Base-by-base conservation (phyloP, 2,329 filamentous ascomycete genomes). In the Fusarium caatingaense region DNA sequence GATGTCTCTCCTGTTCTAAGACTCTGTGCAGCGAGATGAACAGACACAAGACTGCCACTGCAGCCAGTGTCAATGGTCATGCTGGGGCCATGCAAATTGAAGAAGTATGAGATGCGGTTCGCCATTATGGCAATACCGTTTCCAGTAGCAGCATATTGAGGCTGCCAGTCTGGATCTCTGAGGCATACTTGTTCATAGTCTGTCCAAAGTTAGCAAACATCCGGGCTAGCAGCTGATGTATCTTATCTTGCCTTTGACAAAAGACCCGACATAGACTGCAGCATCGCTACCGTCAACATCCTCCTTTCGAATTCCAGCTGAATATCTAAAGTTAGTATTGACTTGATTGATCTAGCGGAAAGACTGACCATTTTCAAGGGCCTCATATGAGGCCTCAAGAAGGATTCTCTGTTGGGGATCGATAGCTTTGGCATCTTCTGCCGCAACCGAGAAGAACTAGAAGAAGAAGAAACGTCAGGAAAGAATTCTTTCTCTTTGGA, bases 1-100 rank as follows among this genome's bases (percentile, higher is more conserved):
- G 78, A 80, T 0, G 81, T 80, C 48, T 88, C 84, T 5, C 82
- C 81, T 23, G 72, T 78, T 10, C 82, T 78, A 1, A 89, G 76
- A 25, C 82, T 84, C 54, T 86, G 84, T 20, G 83, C 83, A 4
- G 85, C 87, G 34, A 86, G 76, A 69, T 89, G 84, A 6, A 89
- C 79, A 0, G 85, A 84, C 6, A 87, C 83, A 21, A 89, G 78
- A 50, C 84, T 86, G 13, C 83, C 84, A 25, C 86, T 88, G 75
- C 88, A 90, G 21, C 86, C 88, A 1, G 88, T 89, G 55, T 89
- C 87, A 16, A 89, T 76, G 0, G 86, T 88, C 75, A 88, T 81
- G 69, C 85, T 87, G 3, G 87, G 85, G 0, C 87, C 87, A 15
- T 81, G 80, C 18, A 89, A 77, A 67, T 89, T 83, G 74, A 86